Evolutionary conservation across 2,329 filamentous ascomycete genomes (phyloP), one percentile per base, ranked within the genome.

Genomic region (Diplodia mutila): DNA sequence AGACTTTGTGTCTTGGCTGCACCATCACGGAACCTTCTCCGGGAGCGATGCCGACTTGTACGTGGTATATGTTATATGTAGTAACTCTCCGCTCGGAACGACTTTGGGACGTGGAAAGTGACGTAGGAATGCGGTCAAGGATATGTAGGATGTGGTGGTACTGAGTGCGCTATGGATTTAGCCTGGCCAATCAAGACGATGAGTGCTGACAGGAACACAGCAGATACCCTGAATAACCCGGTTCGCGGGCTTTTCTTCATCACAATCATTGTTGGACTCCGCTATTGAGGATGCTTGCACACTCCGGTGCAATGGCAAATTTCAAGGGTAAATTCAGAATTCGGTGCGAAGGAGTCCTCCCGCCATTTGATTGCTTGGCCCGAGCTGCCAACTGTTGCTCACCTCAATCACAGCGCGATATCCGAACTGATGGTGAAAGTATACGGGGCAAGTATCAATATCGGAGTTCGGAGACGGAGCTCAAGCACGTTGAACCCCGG

Each of bases 381-480:
- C 39, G 39, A 42, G 4, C 5, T 46, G 18, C 7, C 9, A 12
- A 46, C 6, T 21, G 39, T 8, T 12, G 42, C 42, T 46, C 18
- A 46, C 9, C 42, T 12, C 42, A 11, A 46, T 46, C n/a, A 11
- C 42, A 21, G 18, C 42, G 18, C 42, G 6, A n/a, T 46, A 46
- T 21, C 2, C 42, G 42, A 18, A 46, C 7, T 7, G n/a, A 46
- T 12, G 42, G n/a, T 9, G 42, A 8, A n/a, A 46, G 42, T 21
- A 21, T 7, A 46, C 1, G n/a, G 7, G n/a, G 6, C 1, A 46
- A 8, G 8, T 21, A 9, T 46, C 1, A 9, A 46, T 2, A 1
- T 57, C 55, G 37, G 59, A 51, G 46, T 37, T 63, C 59, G 29
- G 59, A 51, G 27, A 39, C 55, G 55, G 55, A 61, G 55, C 49